phyloP scores from a whole-genome alignment of 345 rosid species.

The Salix exigua region DNA sequence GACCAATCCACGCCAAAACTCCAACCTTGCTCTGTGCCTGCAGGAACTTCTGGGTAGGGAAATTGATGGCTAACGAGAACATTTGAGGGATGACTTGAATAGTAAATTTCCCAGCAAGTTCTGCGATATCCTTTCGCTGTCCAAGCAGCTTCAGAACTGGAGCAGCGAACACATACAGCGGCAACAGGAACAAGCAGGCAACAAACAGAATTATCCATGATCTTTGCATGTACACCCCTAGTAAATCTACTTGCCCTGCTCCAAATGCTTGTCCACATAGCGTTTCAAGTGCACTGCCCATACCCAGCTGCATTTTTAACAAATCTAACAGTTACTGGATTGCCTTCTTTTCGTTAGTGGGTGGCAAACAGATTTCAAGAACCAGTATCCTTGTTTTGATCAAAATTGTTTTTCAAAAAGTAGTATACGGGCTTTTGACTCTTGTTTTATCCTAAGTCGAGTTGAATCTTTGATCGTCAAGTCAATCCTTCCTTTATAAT shows the following conservation, averaged over 20 bases:
- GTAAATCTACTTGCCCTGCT: slow-evolving; percentile 66
- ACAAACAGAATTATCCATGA: slow-evolving; percentile 72
- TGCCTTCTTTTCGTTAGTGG: too few species aligned
- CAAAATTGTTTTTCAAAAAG: too few species aligned
- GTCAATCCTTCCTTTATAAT: too few species aligned
- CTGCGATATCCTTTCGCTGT: slow-evolving; percentile 61
- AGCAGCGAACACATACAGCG: slow-evolving; percentile 71
- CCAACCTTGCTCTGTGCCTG: slow-evolving; percentile 87
- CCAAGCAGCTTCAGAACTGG: slow-evolving; percentile 73
- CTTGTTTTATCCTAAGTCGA: too few species aligned
- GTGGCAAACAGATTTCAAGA: too few species aligned
- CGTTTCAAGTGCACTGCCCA: slow-evolving; percentile 96
- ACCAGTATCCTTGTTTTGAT: too few species aligned
- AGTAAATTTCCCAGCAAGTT: slow-evolving; percentile 63
- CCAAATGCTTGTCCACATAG: slow-evolving; percentile 96
- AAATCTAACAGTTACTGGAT: background rate
- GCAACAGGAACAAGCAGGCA: slow-evolving; percentile 59
- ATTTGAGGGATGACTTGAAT: slow-evolving; percentile 79
- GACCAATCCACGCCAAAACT: slow-evolving; percentile 77
- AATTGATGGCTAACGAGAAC: slow-evolving; percentile 81
- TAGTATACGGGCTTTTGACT: too few species aligned
- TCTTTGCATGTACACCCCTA: slow-evolving; percentile 93
- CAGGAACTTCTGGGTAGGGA: slow-evolving; percentile 82
- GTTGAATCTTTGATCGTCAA: too few species aligned
- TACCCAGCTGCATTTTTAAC: slow-evolving; percentile 61